A percentile compares a stretch with the other conserved stretches of the same genome.
phyloP scores from a whole-genome alignment of 208 protist species.

The Lotmaria passim region DNA sequence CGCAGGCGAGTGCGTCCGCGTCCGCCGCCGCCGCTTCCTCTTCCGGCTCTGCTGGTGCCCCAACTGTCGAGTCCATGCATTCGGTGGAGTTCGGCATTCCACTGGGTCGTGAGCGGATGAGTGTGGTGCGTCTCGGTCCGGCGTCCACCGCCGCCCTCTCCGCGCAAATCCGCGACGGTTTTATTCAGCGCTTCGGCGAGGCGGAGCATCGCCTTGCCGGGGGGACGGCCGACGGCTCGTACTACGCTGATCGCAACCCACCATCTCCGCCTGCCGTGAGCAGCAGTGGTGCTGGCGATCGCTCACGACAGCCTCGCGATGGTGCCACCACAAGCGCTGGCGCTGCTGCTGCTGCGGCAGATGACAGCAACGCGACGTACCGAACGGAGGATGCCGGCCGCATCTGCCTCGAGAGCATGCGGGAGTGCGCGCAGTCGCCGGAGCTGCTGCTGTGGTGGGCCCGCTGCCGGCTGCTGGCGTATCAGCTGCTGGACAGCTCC shows the following conservation, averaged over 20 bases:
- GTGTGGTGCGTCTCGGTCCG: not conserved
- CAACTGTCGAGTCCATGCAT: not conserved
- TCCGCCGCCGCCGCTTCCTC: not conserved
- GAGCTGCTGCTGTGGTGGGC: slow-evolving; percentile 80
- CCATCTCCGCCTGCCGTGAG: not conserved
- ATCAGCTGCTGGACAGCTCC: slow-evolving; percentile 39
- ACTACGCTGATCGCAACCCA: not conserved
- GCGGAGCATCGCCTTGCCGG: not conserved
- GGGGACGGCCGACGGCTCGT: not conserved
- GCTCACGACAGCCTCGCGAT: not conserved
- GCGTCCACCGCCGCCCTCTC: not conserved
- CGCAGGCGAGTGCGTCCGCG: not conserved
- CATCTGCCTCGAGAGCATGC: slow-evolving; percentile 65
- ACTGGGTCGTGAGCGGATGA: slow-evolving; percentile 2
- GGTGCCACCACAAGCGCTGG: not conserved
- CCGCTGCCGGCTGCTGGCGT: slow-evolving; percentile 72
- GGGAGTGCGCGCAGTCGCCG: slow-evolving; percentile 30
- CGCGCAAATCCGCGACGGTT: not conserved
- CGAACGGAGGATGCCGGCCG: slow-evolving; percentile 29
- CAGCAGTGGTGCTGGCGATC: not conserved
- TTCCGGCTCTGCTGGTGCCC: not conserved
- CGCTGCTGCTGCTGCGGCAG: not conserved
- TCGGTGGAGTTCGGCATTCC: slow-evolving; percentile 5
- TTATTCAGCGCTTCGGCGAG: not conserved
- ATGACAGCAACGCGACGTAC: slow-evolving; percentile 11